phyloP scores from a whole-genome alignment of 164 flowering plant genomes.

The Chimonanthus praecox region DNA sequence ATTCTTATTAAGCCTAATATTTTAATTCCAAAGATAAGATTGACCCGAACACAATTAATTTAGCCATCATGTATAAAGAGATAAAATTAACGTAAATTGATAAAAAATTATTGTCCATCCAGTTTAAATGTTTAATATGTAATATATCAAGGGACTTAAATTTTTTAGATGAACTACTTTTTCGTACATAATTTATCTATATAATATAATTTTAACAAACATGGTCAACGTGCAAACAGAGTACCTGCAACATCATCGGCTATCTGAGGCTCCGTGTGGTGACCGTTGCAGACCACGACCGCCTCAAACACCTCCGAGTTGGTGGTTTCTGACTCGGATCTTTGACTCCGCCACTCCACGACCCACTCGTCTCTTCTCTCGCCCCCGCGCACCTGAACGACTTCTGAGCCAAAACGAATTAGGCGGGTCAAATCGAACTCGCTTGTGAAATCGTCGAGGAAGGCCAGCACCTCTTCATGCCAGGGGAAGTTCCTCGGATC shows the following conservation, averaged over 20 bases:
- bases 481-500: slow-evolving; percentile 67
- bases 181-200: no score
- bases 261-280: slow-evolving; percentile 42
- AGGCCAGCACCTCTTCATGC: slow-evolving; percentile 61
- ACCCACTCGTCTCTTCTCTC: slow-evolving; percentile 27
- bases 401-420: slow-evolving; percentile 61
- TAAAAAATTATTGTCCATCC: no score
- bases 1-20: no score
- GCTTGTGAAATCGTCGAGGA: slow-evolving; percentile 43
- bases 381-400: slow-evolving; percentile 31
- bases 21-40: no score
- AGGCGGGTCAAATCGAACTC: slow-evolving; percentile 46
- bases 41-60: no score
- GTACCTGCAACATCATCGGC: slow-evolving; percentile 17
- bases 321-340: not conserved
- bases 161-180: no score
- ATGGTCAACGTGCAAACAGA: no score
- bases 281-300: slow-evolving; percentile 55
- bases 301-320: slow-evolving; percentile 38
- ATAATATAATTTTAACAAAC: slow-evolving; percentile 24
- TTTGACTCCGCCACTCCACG: not conserved
- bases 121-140: no score
- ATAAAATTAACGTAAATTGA: no score
- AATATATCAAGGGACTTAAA: no score
- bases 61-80: no score